These are phyloP conservation scores for Yamadazyma pseudoaaseri DNA, from an alignment of 1,139 yeast species.

Conservation along the genomic window DNA sequence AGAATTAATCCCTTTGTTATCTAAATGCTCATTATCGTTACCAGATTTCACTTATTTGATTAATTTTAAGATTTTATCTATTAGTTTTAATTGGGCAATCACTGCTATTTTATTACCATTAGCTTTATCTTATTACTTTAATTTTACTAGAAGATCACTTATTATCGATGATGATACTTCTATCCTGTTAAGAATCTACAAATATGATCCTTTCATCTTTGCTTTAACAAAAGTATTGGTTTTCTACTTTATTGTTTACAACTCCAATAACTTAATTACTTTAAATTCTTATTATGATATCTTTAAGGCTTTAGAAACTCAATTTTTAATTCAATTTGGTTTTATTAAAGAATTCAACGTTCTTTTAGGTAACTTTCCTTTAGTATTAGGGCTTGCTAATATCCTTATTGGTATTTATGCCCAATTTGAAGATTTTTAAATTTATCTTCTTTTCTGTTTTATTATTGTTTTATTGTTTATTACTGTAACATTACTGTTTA, in stretches of 20 bases:
- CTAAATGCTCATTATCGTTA: constrained; percentile 23
- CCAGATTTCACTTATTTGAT: constrained; percentile 39
- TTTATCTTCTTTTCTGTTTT: constrained; percentile 6
- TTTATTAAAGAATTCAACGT: constrained; percentile 32
- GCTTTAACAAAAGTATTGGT: constrained; percentile 50
- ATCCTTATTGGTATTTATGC: constrained; percentile 53
- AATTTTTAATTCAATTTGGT: constrained; percentile 36
- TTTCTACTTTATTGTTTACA: constrained; percentile 39
- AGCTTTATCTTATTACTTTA: constrained; percentile 48
- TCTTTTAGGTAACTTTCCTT: constrained; percentile 48
- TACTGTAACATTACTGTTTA: constrained; percentile 17
- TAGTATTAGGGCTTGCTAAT: constrained; percentile 48
- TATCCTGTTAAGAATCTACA: constrained; percentile 35
- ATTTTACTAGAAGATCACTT: constrained; percentile 50
- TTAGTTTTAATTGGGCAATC: constrained; percentile 40
- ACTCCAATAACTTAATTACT: constrained; percentile 30
- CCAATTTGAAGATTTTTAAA: constrained; percentile 40
- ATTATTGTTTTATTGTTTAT: constrained; percentile 14
- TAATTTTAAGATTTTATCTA: constrained; percentile 27
- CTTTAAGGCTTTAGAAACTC: constrained; percentile 36
- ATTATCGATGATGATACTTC: constrained; percentile 39
- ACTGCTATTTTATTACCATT: constrained; percentile 45
- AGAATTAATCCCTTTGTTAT: constrained; percentile 31
- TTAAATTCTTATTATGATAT: constrained; percentile 29
- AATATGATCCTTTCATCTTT: constrained; percentile 58